Conservation (phyloP, 176 grass and related monocot genomes). For the Triticum dicoccoides region DNA sequence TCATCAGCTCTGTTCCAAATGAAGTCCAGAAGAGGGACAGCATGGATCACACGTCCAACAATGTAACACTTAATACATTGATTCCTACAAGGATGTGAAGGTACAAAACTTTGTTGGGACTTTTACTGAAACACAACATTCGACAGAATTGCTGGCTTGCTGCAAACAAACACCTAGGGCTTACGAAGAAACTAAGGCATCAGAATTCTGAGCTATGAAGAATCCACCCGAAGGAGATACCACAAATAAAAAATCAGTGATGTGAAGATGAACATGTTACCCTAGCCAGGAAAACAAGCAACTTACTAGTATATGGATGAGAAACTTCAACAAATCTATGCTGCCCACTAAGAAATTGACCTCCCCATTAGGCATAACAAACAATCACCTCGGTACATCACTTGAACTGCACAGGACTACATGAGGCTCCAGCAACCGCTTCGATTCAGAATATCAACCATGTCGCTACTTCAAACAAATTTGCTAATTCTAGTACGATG, state of each 20-base stretch:
- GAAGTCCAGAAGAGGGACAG: not conserved
- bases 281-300: not conserved
- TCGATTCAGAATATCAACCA: not conserved
- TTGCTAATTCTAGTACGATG: not conserved
- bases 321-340: not conserved
- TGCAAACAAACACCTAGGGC: not conserved
- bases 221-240: not conserved
- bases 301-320: not conserved
- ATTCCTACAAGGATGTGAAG: slow-evolving; percentile 21
- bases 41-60: not conserved
- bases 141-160: not conserved
- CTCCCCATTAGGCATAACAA: not conserved
- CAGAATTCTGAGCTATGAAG: not conserved
- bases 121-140: not conserved
- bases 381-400: not conserved
- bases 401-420: not conserved
- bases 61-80: not conserved
- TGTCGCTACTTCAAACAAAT: not conserved
- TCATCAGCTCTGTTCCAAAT: not conserved
- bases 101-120: not conserved
- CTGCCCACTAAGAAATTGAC: not conserved
- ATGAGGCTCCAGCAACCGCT: not conserved
- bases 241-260: not conserved
- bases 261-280: not conserved
- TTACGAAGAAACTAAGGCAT: not conserved